Conservation (phyloP, 2,329 filamentous ascomycete species). For the Colletotrichum orbiculare region DNA sequence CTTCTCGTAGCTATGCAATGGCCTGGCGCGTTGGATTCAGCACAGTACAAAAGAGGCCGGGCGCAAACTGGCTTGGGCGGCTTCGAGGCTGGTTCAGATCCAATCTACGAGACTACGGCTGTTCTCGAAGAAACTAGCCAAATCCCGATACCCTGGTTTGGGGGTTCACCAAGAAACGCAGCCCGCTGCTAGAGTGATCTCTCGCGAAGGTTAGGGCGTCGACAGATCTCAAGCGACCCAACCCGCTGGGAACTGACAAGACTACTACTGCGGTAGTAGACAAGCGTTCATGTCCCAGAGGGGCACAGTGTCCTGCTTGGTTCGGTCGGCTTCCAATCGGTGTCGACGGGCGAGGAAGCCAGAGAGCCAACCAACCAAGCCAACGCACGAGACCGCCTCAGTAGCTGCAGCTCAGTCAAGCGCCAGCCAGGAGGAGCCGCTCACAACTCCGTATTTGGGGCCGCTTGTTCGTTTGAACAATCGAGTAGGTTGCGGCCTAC, state of each 20-base stretch:
- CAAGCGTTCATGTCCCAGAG: constrained; percentile 36
- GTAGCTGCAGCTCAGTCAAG: constrained; percentile 11
- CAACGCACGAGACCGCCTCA: constrained; percentile 15
- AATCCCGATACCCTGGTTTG: constrained; percentile 38
- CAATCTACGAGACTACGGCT: constrained; percentile 27
- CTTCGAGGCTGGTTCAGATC: constrained; percentile 16
- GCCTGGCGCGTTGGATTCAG: neutral
- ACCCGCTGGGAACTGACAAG: constrained; percentile 35
- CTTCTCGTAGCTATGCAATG: too few species aligned
- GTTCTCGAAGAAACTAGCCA: constrained; percentile 35
- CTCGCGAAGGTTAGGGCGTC: constrained; percentile 38
- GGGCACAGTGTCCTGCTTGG: constrained; percentile 36
- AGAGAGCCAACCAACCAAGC: constrained; percentile 22
- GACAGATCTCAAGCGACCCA: constrained; percentile 39
- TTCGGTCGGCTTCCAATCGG: constrained; percentile 15
- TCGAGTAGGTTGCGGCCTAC: too few species aligned
- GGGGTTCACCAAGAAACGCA: constrained; percentile 38
- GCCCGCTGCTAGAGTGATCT: constrained; percentile 38
- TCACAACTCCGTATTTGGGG: too few species aligned
- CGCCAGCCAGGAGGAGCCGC: neutral
- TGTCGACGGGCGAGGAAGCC: too few species aligned
- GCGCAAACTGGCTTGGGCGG: constrained; percentile 30
- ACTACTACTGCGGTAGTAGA: constrained; percentile 6
- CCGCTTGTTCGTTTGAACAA: too few species aligned
- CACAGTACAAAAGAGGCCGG: constrained; percentile 24